phyloP scores from a whole-genome alignment of 2,329 filamentous ascomycete species.

The Alternaria longipes region DNA sequence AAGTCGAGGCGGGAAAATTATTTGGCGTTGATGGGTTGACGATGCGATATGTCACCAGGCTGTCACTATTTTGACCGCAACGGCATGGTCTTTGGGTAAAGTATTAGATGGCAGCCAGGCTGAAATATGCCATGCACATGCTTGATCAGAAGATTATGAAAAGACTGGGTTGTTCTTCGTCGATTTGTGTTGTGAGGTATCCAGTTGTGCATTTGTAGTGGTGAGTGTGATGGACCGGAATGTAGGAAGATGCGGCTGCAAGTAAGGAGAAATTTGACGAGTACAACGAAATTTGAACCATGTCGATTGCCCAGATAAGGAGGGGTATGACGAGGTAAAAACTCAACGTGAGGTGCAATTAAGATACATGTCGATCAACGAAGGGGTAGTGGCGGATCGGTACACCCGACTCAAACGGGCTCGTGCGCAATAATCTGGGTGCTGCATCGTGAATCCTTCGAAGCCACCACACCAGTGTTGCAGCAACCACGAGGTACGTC shows the following conservation, averaged over 20 bases:
- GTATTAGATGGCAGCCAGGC: conserved; percentile 17
- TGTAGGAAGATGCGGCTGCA: not conserved
- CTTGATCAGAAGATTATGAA: not conserved
- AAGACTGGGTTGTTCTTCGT: not conserved
- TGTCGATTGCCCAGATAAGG: not conserved
- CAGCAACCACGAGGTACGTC: conserved; percentile 19
- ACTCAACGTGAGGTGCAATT: conserved; percentile 31
- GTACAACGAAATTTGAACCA: not conserved
- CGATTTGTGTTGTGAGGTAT: not conserved
- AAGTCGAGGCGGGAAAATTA: conserved; percentile 15
- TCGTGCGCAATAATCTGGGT: conserved; percentile 25
- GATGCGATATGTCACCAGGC: conserved; percentile 3
- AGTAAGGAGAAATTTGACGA: not conserved
- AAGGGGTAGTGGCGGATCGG: conserved; percentile 20
- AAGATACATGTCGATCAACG: conserved; percentile 30
- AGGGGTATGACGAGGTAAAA: conserved; percentile 1
- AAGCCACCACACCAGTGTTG: conserved; percentile 28
- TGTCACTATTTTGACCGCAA: conserved; percentile 6
- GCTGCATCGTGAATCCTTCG: conserved; percentile 35
- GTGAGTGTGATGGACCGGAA: not conserved
- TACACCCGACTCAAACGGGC: conserved; percentile 16
- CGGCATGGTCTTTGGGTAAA: conserved; percentile 2
- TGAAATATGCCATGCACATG: not conserved
- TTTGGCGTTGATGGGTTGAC: conserved; percentile 24
- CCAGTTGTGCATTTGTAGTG: not conserved